These are phyloP conservation scores for Venturia effusa DNA, from an alignment of 2,329 filamentous ascomycete species.

Conservation along the genomic window DNA sequence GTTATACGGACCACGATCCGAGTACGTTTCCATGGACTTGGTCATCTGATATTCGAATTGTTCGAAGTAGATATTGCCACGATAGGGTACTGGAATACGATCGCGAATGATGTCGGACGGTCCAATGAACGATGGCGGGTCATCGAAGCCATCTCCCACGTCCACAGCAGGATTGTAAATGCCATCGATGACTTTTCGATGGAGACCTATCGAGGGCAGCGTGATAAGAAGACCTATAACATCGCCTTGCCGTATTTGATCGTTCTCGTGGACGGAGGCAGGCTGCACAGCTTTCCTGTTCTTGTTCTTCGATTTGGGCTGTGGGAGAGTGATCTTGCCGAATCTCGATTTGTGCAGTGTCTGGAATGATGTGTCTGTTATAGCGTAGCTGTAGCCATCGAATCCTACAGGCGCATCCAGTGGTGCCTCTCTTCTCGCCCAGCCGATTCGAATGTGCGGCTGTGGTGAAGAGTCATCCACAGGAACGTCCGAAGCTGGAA, in stretches of 20 bases:
- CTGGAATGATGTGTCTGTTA: conserved; percentile 82
- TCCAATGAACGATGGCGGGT: conserved; percentile 18
- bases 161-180: conserved; percentile 83
- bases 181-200: conserved; percentile 78
- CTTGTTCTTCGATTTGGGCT: conserved; percentile 27
- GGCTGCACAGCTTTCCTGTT: conserved; percentile 23
- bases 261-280: conserved; percentile 45
- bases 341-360: conserved; percentile 89
- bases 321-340: conserved; percentile 57
- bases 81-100: conserved; percentile 88
- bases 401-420: conserved; percentile 77
- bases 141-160: conserved; percentile 46
- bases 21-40: conserved; percentile 68
- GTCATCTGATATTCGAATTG: conserved; percentile 79
- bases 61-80: conserved; percentile 88
- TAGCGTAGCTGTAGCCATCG: conserved; percentile 86
- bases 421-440: conserved; percentile 69
- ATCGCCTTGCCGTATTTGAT: conserved; percentile 78
- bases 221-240: conserved; percentile 90
- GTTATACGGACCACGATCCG: conserved; percentile 41
- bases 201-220: conserved; percentile 72
- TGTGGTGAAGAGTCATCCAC: conserved; percentile 33
- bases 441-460: conserved; percentile 68
- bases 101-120: conserved; percentile 77
- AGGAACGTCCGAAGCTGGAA: conserved; percentile 32